Percentiles rank a stretch among this genome's conserved stretches.
phyloP scores from a whole-genome alignment of 306 rosid genomes.

The Lathyrus aphaca region DNA sequence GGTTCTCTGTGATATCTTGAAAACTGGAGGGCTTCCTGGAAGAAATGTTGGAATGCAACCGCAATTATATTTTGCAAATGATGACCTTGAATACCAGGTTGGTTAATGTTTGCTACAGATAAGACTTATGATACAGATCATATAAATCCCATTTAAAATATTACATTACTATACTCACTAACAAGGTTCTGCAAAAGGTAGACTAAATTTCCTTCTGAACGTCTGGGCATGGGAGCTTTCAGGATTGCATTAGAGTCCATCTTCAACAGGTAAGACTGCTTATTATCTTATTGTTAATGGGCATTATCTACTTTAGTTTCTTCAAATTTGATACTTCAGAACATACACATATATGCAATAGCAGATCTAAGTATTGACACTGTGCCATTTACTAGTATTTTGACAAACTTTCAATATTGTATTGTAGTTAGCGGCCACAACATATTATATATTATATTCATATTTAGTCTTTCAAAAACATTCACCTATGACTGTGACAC shows the following conservation, averaged over 20 bases:
- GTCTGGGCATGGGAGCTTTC: conserved; percentile 98
- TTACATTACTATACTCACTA: conserved; percentile 46
- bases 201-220: conserved; percentile 94
- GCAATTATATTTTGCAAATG: conserved; percentile 74
- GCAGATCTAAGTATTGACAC: not conserved
- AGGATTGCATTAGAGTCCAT: conserved; percentile 88
- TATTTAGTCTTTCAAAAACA: not conserved
- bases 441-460: conserved; percentile 8
- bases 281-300: conserved; percentile 16
- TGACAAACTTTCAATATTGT: too few species aligned
- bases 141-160: conserved; percentile 29
- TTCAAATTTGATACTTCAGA: not conserved
- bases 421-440: conserved; percentile 3
- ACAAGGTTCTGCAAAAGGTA: conserved; percentile 59
- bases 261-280: conserved; percentile 66
- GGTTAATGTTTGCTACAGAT: conserved; percentile 39
- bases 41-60: conserved; percentile 72
- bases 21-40: conserved; percentile 94
- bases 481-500: conserved; percentile 22
- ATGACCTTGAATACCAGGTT: conserved; percentile 94
- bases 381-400: too few species aligned
- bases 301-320: conserved; percentile 24
- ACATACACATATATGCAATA: not conserved
- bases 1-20: conserved; percentile 89
- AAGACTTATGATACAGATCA: conserved; percentile 36